phyloP scores from a whole-genome alignment of 2,329 filamentous ascomycete species.

The Xylaria sp. region DNA sequence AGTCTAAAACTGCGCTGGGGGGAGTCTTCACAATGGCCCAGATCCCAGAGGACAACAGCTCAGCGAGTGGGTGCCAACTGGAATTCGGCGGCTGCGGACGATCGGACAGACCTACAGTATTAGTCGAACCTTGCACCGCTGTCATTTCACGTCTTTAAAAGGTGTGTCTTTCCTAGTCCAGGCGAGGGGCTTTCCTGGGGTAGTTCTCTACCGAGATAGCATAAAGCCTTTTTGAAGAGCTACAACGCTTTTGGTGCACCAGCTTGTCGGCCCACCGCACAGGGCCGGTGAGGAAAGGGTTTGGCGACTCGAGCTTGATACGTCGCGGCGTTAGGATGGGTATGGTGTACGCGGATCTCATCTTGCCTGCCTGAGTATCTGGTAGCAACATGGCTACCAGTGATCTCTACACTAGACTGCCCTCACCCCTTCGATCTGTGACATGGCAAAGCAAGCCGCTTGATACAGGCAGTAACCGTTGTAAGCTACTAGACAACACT shows the following conservation, averaged over 20 bases:
- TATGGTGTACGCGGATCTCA: neutral
- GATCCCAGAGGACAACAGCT: neutral
- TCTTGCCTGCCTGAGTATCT: neutral
- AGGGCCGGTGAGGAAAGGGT: neutral
- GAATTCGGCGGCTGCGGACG: slow-evolving; percentile 4
- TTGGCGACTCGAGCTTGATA: slow-evolving; percentile 5
- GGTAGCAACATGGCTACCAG: neutral
- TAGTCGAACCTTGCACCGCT: slow-evolving; percentile 27
- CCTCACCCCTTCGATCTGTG: slow-evolving; percentile 4
- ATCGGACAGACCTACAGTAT: neutral
- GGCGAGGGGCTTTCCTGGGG: neutral
- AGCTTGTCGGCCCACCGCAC: neutral
- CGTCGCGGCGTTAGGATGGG: neutral
- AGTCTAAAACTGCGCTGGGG: slow-evolving; percentile 40
- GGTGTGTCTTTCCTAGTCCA: slow-evolving; percentile 37
- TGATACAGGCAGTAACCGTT: neutral
- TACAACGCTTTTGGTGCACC: neutral
- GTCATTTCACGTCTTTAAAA: slow-evolving; percentile 36
- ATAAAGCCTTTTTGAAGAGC: neutral
- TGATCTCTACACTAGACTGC: slow-evolving; percentile 2
- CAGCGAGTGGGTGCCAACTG: slow-evolving; percentile 1
- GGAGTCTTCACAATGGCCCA: slow-evolving; percentile 43
- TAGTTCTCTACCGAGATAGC: neutral
- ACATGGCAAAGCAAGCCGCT: slow-evolving; percentile 2
- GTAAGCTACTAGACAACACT: neutral